These are phyloP conservation scores for Neonectria faginata DNA, from an alignment of 2,329 filamentous ascomycete species.

Conservation along the genomic window DNA sequence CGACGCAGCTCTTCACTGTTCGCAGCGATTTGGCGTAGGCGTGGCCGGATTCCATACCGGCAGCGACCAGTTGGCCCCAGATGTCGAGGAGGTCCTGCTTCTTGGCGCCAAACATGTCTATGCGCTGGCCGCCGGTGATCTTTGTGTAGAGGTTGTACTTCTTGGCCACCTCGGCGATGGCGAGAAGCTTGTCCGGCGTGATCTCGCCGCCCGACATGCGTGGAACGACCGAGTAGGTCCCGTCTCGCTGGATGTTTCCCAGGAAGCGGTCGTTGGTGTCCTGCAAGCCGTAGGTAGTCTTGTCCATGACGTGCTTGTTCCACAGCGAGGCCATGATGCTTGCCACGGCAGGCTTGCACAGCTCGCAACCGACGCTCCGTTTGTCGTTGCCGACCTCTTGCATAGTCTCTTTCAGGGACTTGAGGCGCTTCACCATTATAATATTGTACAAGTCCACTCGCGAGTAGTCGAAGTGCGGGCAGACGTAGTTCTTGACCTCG, in stretches of 20 bases:
- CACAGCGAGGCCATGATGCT: constrained; percentile 85
- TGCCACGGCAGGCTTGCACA: constrained; percentile 85
- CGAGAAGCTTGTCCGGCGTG: constrained; percentile 85
- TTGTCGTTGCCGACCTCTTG: constrained; percentile 77
- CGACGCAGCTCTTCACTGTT: constrained; percentile 92
- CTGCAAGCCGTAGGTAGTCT: constrained; percentile 78
- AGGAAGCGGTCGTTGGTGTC: constrained; percentile 92
- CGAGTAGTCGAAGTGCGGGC: constrained; percentile 85
- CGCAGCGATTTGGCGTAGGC: constrained; percentile 90
- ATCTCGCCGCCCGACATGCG: constrained; percentile 88
- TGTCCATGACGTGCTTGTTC: constrained; percentile 85
- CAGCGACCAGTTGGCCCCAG: constrained; percentile 83
- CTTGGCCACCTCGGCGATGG: constrained; percentile 85
- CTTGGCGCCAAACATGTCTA: constrained; percentile 91
- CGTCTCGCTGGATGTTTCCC: constrained; percentile 91
- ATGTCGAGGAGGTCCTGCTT: constrained; percentile 88
- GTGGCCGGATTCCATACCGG: constrained; percentile 90
- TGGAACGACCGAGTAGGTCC: constrained; percentile 89
- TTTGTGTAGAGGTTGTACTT: constrained; percentile 89
- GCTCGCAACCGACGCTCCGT: constrained; percentile 82
- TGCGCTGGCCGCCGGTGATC: constrained; percentile 91
- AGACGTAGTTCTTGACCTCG: constrained; percentile 88
- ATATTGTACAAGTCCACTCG: constrained; percentile 93
- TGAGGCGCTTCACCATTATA: constrained; percentile 82
- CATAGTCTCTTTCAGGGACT: constrained; percentile 82